Evolutionary conservation across 768 basidiomycete species (phyloP), one percentile per base, ranked within the genome.

Genomic region (Auriscalpium orientale): DNA sequence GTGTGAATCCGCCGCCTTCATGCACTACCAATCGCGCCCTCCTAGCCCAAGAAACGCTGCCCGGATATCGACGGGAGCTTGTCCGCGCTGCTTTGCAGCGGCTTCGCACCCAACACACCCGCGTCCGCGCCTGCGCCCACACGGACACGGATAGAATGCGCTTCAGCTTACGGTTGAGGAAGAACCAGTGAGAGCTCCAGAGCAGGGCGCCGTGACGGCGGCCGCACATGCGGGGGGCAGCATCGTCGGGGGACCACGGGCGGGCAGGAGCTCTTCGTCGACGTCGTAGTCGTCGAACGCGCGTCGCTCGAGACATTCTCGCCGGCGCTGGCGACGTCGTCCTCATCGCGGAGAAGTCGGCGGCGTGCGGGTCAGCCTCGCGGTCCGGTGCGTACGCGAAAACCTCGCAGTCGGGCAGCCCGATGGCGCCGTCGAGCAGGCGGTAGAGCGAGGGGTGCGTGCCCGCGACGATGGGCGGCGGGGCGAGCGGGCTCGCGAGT

Each of bases 181-280:
- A 95, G 77, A 98, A 98, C 87, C 92, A 95, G 68, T 95, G 91
- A 10, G 91, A 91, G 36, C 91, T 94, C 95, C 95, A 98, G 8
- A 98, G 77, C 56, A 98, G 73, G 4, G 91, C 87, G 16, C 91
- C 91, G 18, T 82, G 79, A 59, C 84, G 67, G 33, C 72, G 80
- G 65, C 79, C 54, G 80, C 72, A 60, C 75, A 76, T 52, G 46
- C 47, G 63, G 28, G 71, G 62, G 35, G 74, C 61, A 49, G 76
- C 72, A 54, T 75, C 72, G 20, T 75, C 64, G 43, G 67, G 61
- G 35, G 71, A 65, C 51, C 49, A 46, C 58, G 59, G 58, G 56
- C 60, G 36, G 58, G 53, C 56, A 61, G 68, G 59, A 64, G 49
- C 33, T 74, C 68, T 61, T 81, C 84, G 64, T 89, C 87, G 62